These are phyloP conservation scores for Wickerhamiella azyma DNA, from an alignment of 805 yeast genomes.

Conservation along the genomic window DNA sequence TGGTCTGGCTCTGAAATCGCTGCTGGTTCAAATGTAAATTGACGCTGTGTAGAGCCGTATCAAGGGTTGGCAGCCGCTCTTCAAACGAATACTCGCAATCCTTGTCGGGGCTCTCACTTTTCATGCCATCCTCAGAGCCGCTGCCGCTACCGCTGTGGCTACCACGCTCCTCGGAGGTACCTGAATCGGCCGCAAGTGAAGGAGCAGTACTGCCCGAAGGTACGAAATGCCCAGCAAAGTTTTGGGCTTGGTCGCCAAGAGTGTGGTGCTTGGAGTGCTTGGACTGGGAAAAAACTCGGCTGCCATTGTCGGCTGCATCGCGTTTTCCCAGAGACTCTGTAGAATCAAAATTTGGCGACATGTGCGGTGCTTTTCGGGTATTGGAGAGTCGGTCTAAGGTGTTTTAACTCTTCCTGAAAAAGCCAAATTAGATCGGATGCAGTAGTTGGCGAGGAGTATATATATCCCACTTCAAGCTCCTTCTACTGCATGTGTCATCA, in stretches of 20 bases:
- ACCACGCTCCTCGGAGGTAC: background rate
- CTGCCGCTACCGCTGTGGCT: background rate
- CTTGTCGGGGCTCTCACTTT: constrained; percentile 4
- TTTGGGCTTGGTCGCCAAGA: background rate
- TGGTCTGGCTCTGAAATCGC: background rate
- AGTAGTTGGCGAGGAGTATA: background rate
- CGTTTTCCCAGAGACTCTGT: background rate
- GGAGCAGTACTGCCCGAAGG: background rate
- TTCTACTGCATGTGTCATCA: background rate
- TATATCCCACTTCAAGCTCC: background rate
- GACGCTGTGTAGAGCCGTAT: background rate
- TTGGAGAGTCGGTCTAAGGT: no score
- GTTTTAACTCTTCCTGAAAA: no score
- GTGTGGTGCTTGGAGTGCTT: background rate
- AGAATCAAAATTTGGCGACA: no score
- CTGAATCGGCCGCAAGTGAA: background rate
- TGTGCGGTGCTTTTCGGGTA: no score
- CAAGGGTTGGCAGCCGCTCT: background rate
- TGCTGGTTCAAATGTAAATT: background rate
- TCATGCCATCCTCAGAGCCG: background rate
- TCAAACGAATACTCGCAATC: background rate
- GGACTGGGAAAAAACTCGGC: background rate
- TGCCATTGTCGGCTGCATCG: background rate
- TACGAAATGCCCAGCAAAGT: background rate
- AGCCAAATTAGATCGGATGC: background rate